Percentiles rank a stretch among this genome's conserved stretches.
Conservation (phyloP, 1,284 basidiomycete species). For the Cerioporus squamosus region DNA sequence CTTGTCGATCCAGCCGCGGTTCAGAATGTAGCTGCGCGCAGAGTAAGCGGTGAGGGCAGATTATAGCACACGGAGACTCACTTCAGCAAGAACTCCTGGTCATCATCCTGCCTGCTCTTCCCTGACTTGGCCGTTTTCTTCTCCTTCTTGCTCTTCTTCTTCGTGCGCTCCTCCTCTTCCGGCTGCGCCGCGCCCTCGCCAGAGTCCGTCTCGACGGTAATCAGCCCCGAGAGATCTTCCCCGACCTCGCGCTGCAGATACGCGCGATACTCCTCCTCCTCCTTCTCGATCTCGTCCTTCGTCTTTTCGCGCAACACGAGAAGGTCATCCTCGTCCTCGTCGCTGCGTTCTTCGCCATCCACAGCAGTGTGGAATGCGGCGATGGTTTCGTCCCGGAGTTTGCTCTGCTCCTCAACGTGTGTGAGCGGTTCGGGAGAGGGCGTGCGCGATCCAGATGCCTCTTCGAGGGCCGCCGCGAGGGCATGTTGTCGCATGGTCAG, state of each 20-base stretch:
- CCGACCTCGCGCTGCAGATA: slow-evolving; percentile 87
- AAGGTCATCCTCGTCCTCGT: slow-evolving; percentile 32
- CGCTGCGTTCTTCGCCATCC: slow-evolving; percentile 31
- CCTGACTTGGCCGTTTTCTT: slow-evolving; percentile 33
- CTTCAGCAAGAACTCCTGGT: slow-evolving; percentile 92
- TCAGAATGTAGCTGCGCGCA: slow-evolving; percentile 87
- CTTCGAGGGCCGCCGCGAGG: slow-evolving; percentile 57
- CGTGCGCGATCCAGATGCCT: slow-evolving; percentile 47
- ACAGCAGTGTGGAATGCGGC: slow-evolving; percentile 74
- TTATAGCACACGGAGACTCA: slow-evolving; percentile 43
- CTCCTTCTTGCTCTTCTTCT: slow-evolving; percentile 37
- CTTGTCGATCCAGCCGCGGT: slow-evolving; percentile 81
- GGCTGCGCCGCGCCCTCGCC: slow-evolving; percentile 33
- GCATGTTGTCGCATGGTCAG: slow-evolving; percentile 50
- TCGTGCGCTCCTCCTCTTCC: slow-evolving; percentile 32
- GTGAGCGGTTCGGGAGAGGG: slow-evolving; percentile 65
- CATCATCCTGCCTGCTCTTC: slow-evolving; percentile 58
- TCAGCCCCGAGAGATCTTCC: slow-evolving; percentile 66
- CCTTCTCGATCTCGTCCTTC: slow-evolving; percentile 73
- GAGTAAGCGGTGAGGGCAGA: not conserved
- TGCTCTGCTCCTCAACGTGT: slow-evolving; percentile 80
- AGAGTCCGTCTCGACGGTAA: slow-evolving; percentile 47
- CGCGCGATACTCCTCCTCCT: slow-evolving; percentile 80
- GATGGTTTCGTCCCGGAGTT: slow-evolving; percentile 83
- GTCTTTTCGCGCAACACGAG: slow-evolving; percentile 67